phyloP scores from a whole-genome alignment of 2,329 filamentous ascomycete species.

The Epicoccum nigrum region DNA sequence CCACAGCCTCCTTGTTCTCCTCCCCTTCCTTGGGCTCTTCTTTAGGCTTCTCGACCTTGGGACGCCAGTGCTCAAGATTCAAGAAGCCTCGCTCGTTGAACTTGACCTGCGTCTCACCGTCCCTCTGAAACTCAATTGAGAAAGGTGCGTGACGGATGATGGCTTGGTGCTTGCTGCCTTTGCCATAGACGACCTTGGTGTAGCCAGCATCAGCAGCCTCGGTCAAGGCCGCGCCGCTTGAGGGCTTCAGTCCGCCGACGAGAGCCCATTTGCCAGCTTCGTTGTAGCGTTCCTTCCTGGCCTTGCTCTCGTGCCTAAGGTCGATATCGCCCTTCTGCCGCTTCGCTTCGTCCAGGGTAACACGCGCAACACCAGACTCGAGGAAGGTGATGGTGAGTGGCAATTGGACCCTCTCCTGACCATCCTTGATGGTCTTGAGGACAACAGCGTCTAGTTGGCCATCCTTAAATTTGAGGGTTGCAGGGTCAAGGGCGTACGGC shows the following conservation, averaged over 20 bases:
- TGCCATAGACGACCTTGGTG: slow-evolving; percentile 79
- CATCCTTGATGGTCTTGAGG: slow-evolving; percentile 74
- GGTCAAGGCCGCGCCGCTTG: slow-evolving; percentile 72
- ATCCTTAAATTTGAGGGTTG: slow-evolving; percentile 76
- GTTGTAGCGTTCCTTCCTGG: slow-evolving; percentile 91
- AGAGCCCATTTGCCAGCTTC: slow-evolving; percentile 86
- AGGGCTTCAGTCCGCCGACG: slow-evolving; percentile 77
- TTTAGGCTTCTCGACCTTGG: slow-evolving; percentile 72
- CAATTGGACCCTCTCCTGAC: slow-evolving; percentile 73
- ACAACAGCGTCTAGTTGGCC: slow-evolving; percentile 81
- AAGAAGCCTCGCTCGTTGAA: slow-evolving; percentile 89
- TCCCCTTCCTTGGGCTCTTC: slow-evolving; percentile 60
- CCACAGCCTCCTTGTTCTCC: slow-evolving; percentile 50
- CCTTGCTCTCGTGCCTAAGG: slow-evolving; percentile 81
- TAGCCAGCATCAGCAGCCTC: slow-evolving; percentile 70
- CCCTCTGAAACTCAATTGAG: slow-evolving; percentile 81
- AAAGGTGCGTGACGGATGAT: slow-evolving; percentile 85
- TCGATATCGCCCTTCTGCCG: slow-evolving; percentile 87
- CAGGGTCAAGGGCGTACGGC: slow-evolving; percentile 77
- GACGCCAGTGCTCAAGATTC: slow-evolving; percentile 95
- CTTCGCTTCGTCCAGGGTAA: slow-evolving; percentile 90
- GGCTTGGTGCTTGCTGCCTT: slow-evolving; percentile 76
- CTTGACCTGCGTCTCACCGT: slow-evolving; percentile 80
- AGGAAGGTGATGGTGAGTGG: slow-evolving; percentile 88
- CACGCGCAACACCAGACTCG: slow-evolving; percentile 83